Conservation (phyloP, 1,284 basidiomycete genomes). For the Ceratobasidium sp. region DNA sequence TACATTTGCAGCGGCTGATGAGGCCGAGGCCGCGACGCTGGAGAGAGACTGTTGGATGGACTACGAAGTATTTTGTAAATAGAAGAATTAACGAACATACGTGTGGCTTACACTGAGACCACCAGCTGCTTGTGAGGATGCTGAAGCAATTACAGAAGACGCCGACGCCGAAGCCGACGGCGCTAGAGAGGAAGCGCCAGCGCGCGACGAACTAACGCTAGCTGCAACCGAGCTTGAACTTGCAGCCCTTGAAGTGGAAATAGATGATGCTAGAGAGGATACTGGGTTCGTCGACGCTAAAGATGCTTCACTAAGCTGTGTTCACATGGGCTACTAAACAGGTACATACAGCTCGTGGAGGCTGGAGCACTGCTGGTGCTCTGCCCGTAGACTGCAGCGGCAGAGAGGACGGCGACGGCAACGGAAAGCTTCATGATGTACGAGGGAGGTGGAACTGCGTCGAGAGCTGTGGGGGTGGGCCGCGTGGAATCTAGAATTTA, state of each 20-base stretch:
- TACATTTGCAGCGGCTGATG: constrained; percentile 35
- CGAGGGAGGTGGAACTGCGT: background rate
- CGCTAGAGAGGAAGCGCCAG: background rate
- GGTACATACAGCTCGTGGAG: background rate
- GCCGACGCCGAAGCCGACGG: background rate
- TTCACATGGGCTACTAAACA: background rate
- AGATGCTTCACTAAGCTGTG: background rate
- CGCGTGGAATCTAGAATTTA: constrained; percentile 29
- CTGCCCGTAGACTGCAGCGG: constrained; percentile 41
- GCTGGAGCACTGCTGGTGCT: constrained; percentile 13
- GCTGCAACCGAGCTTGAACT: background rate
- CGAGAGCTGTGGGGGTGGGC: background rate
- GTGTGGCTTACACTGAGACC: constrained; percentile 20
- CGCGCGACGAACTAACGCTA: constrained; percentile 23
- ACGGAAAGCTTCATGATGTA: constrained; percentile 33
- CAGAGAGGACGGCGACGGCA: constrained; percentile 32
- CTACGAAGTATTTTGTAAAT: background rate
- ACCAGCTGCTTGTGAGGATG: constrained; percentile 12
- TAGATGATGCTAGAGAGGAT: constrained; percentile 8
- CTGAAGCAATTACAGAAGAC: background rate
- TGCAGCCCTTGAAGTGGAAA: background rate
- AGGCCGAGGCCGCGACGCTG: constrained; percentile 20
- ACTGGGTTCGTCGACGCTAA: constrained; percentile 27
- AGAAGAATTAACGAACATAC: background rate
- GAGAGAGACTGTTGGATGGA: constrained; percentile 11